These are phyloP conservation scores for Cercospora citrullina DNA, from an alignment of 2,329 filamentous ascomycete genomes.

Conservation along the genomic window DNA sequence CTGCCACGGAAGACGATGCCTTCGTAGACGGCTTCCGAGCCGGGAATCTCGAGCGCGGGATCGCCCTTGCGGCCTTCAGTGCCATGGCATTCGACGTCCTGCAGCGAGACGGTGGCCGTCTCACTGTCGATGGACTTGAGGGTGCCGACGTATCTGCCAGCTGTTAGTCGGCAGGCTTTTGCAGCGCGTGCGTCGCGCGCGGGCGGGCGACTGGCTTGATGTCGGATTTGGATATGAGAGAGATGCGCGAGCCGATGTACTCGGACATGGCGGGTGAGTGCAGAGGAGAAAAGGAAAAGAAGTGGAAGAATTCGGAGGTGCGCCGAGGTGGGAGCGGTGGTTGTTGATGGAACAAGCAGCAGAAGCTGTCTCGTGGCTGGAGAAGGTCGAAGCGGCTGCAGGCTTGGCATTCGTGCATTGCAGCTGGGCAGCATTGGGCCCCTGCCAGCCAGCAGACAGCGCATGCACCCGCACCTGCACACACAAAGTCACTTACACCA, in stretches of 20 bases:
- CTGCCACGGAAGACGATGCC: slow-evolving; percentile 98
- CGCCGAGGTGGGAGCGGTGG: slow-evolving; percentile 12
- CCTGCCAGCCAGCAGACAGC: neutral
- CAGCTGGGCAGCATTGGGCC: neutral
- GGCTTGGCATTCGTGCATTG: neutral
- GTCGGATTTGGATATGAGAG: slow-evolving; percentile 94
- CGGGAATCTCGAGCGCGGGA: slow-evolving; percentile 76
- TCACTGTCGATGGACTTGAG: slow-evolving; percentile 98
- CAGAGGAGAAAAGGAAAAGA: slow-evolving; percentile 7
- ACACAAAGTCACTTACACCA: slow-evolving; percentile 15
- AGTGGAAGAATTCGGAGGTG: slow-evolving; percentile 7
- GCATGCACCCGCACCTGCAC: neutral
- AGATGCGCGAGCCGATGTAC: slow-evolving; percentile 81
- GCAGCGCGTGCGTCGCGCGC: neutral
- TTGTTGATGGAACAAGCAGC: neutral
- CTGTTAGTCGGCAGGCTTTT: slow-evolving; percentile 5
- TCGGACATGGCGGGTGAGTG: slow-evolving; percentile 54
- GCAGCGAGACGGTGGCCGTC: slow-evolving; percentile 91
- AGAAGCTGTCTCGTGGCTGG: slow-evolving; percentile 2
- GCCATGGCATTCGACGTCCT: slow-evolving; percentile 92
- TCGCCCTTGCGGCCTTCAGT: slow-evolving; percentile 85
- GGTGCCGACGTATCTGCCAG: slow-evolving; percentile 81
- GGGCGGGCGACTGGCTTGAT: slow-evolving; percentile 66
- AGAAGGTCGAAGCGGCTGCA: neutral
- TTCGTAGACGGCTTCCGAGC: slow-evolving; percentile 88